A percentile compares a stretch with the other conserved stretches of the same genome.
Evolutionary conservation across 331 rosid genomes (phyloP).

Genomic region (Pyrus hybrid): DNA sequence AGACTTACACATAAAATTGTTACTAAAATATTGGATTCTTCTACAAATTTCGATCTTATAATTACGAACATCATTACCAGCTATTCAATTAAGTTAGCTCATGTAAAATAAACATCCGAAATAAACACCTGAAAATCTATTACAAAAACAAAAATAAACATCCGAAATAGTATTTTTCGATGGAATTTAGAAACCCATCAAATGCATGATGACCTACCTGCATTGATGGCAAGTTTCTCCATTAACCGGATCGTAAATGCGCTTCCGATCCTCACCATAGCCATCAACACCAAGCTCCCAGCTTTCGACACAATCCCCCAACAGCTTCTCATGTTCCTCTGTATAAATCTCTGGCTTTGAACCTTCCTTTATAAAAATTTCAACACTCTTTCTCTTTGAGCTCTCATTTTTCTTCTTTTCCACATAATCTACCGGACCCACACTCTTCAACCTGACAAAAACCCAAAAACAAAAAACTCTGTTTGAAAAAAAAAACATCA

Average conservation of each 20-base stretch:
- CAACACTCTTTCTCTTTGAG: conserved; percentile 6
- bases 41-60: background rate
- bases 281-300: conserved; percentile 73
- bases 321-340: conserved; percentile 54
- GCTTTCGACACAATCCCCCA: conserved; percentile 47
- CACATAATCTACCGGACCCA: conserved; percentile 40
- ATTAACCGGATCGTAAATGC: conserved; percentile 40
- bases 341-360: conserved; percentile 56
- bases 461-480: background rate
- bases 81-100: too few species aligned
- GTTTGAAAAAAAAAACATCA: background rate
- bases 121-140: too few species aligned
- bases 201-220: conserved; percentile 26
- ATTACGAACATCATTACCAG: background rate
- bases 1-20: background rate
- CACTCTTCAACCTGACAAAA: conserved; percentile 47
- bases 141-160: too few species aligned
- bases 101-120: too few species aligned
- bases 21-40: background rate
- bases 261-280: conserved; percentile 50
- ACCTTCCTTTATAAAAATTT: conserved; percentile 45
- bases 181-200: background rate
- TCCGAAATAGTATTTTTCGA: background rate
- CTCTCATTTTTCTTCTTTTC: conserved; percentile 3
- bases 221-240: conserved; percentile 84